phyloP scores from a whole-genome alignment of 1,284 basidiomycete genomes.

The Coniferiporia sulphurascens region DNA sequence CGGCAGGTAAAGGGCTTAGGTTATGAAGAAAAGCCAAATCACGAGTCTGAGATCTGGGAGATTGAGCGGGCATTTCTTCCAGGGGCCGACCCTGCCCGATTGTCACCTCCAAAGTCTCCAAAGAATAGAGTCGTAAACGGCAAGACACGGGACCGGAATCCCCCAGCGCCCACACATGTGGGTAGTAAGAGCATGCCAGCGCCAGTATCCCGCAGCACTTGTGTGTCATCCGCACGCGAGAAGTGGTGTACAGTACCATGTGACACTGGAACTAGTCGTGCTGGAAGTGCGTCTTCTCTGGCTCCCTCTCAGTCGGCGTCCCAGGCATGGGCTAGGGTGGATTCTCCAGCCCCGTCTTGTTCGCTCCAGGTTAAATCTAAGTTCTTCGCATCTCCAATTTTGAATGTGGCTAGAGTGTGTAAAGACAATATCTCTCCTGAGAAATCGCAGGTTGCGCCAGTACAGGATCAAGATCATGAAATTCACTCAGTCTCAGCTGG shows the following conservation, averaged over 20 bases:
- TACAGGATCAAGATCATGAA: background rate
- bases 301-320: conserved; percentile 53
- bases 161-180: background rate
- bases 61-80: conserved; percentile 46
- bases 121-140: conserved; percentile 27
- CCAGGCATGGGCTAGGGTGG: conserved; percentile 28
- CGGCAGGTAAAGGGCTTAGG: background rate
- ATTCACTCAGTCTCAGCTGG: background rate
- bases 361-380: conserved; percentile 18
- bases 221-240: background rate
- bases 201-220: background rate
- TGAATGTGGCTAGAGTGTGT: background rate
- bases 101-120: conserved; percentile 6
- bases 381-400: conserved; percentile 21
- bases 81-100: conserved; percentile 12
- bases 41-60: conserved; percentile 58
- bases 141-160: conserved; percentile 1
- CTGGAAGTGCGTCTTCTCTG: conserved; percentile 33
- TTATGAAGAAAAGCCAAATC: conserved; percentile 8
- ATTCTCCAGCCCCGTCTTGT: background rate
- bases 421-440: background rate
- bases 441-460: background rate
- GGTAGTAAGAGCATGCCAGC: background rate
- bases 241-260: no score
- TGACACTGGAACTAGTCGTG: background rate